Conservation (phyloP, 2,329 filamentous ascomycete genomes). For the Penicillium occitanis region DNA sequence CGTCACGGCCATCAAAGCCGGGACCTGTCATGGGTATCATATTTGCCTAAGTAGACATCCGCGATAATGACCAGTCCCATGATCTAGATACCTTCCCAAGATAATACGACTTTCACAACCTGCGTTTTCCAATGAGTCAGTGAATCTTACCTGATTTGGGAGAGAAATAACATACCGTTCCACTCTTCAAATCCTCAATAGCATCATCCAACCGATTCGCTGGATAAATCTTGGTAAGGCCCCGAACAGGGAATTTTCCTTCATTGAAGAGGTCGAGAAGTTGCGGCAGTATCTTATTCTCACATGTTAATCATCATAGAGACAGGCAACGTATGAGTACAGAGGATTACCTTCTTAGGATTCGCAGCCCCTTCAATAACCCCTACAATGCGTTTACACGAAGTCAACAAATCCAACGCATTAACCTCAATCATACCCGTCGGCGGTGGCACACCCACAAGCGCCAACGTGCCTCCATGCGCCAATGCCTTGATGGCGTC, state of each 20-base stretch:
- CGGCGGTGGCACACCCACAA: slow-evolving; percentile 6
- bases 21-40: neutral
- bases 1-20: neutral
- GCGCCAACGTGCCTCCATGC: slow-evolving; percentile 3
- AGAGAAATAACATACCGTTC: slow-evolving; percentile 22
- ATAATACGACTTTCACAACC: slow-evolving; percentile 7
- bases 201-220: slow-evolving; percentile 9
- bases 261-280: neutral
- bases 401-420: slow-evolving; percentile 6
- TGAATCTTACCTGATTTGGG: neutral
- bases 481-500: neutral
- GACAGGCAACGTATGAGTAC: neutral
- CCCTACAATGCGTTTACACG: slow-evolving; percentile 8
- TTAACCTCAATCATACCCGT: neutral
- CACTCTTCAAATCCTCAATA: slow-evolving; percentile 16
- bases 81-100: neutral
- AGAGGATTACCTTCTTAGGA: neutral
- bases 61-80: neutral
- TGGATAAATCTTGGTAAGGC: slow-evolving; percentile 8
- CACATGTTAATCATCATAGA: neutral
- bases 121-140: neutral
- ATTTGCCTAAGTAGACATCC: neutral
- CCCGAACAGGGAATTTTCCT: slow-evolving; percentile 12
- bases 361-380: slow-evolving; percentile 1
- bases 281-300: neutral